These are phyloP conservation scores for Colletotrichum theobromicola DNA, from an alignment of 2,329 filamentous ascomycete genomes.

Conservation along the genomic window DNA sequence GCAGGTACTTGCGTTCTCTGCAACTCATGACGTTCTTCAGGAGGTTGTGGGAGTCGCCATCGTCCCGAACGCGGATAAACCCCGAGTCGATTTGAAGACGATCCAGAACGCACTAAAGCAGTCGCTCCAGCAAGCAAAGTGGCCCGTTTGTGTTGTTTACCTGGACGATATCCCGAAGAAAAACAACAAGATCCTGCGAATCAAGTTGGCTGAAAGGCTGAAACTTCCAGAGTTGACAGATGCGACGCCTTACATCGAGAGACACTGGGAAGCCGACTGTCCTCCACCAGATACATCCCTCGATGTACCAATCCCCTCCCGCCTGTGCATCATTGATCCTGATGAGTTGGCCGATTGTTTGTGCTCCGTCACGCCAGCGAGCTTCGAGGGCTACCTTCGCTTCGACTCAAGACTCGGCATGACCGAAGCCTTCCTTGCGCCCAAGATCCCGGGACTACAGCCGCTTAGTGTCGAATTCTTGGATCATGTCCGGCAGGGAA, in stretches of 20 bases:
- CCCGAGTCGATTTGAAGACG: conserved; percentile 51
- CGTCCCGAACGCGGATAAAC: conserved; percentile 48
- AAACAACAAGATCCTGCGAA: conserved; percentile 63
- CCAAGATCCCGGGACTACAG: conserved; percentile 1
- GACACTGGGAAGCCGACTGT: conserved; percentile 56
- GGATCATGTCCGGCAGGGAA: conserved; percentile 20
- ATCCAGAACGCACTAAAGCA: conserved; percentile 52
- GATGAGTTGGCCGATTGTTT: conserved; percentile 29
- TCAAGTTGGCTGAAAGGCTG: conserved; percentile 55
- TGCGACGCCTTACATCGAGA: conserved; percentile 42
- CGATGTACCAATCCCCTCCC: conserved; percentile 41
- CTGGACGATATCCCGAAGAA: conserved; percentile 61
- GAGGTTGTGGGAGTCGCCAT: conserved; percentile 60
- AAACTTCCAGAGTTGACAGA: conserved; percentile 49
- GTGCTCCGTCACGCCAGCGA: conserved; percentile 16
- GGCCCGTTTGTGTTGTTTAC: conserved; percentile 56
- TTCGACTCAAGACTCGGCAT: not conserved
- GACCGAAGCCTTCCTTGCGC: conserved; percentile 28
- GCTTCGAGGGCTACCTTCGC: conserved; percentile 22
- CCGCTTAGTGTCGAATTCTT: not conserved
- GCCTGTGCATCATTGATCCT: conserved; percentile 37
- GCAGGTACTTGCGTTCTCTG: conserved; percentile 59
- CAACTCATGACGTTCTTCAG: conserved; percentile 56
- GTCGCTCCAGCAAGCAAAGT: conserved; percentile 57
- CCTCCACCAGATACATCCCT: conserved; percentile 53